These are phyloP conservation scores for Didymella glomerata DNA, from an alignment of 2,329 filamentous ascomycete species.

Conservation along the genomic window DNA sequence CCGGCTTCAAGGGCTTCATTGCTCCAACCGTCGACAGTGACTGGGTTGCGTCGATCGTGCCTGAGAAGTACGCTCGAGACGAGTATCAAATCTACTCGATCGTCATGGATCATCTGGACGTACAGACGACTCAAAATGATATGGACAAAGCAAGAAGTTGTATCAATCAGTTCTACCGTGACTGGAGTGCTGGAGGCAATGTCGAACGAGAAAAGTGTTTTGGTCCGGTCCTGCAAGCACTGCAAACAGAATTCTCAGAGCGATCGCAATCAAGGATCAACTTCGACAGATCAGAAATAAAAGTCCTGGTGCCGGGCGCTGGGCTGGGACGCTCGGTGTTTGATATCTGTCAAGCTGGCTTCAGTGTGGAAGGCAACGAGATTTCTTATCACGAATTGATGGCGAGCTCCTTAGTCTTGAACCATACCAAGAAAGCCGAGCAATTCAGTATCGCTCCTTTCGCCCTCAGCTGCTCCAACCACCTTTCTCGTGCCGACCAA, in stretches of 20 bases:
- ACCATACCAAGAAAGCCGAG: constrained; percentile 66
- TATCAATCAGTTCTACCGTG: constrained; percentile 90
- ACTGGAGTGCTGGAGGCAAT: constrained; percentile 85
- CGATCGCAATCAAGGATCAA: constrained; percentile 21
- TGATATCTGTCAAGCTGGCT: constrained; percentile 79
- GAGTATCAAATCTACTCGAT: constrained; percentile 47
- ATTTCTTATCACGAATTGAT: constrained; percentile 98
- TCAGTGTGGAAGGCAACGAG: constrained; percentile 83
- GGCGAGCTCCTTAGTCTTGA: constrained; percentile 79
- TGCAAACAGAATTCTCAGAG: constrained; percentile 61
- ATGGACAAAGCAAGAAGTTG: constrained; percentile 93
- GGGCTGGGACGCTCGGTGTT: constrained; percentile 89
- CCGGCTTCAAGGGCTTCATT: constrained; percentile 47
- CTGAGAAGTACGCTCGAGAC: constrained; percentile 39
- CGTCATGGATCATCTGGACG: constrained; percentile 72
- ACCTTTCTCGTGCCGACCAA: constrained; percentile 76
- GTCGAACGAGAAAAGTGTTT: constrained; percentile 81
- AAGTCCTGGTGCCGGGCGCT: constrained; percentile 86
- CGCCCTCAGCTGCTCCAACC: constrained; percentile 87
- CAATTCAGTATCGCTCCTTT: constrained; percentile 84
- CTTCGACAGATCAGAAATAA: constrained; percentile 56
- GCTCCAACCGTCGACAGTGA: constrained; percentile 44
- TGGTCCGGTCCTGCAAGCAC: constrained; percentile 72
- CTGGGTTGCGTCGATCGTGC: constrained; percentile 45
- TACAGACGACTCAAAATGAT: constrained; percentile 74